Base-by-base conservation (phyloP, 2,329 filamentous ascomycete genomes). In the Alternaria solani region DNA sequence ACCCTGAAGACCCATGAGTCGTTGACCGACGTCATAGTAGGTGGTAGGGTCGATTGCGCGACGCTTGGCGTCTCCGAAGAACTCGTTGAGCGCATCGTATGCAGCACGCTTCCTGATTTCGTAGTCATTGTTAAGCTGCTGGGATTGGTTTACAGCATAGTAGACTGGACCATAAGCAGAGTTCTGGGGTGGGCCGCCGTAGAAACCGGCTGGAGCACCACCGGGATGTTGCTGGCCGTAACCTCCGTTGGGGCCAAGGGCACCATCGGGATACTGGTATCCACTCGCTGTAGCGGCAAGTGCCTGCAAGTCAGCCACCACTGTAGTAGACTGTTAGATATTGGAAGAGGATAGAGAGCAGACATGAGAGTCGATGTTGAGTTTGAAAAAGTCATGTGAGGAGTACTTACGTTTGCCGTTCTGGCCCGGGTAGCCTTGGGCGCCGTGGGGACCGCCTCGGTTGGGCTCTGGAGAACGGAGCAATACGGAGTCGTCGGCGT, bases 1-100 rank as follows among this genome's bases (percentile, higher is more conserved):
- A 54, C 88, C 88, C 75, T 95, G 92, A 12, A 96, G 86, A 63
- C 91, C 91, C 77, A 94, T 87, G 61, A 99, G 86, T 63, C 94
- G 91, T 76, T 95, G 92, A 69, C 93, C 93, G 66, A 99, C 93
- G 75, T 96, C 92, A 58, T 91, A 86, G 79, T 97, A 98, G n/a
- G 91, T 95, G 55, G 86, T 86, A 3, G 94, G 91, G 76, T 98
- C 93, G 68, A 98, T 91, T 71, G 93, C 89, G 74, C 93, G 91
- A 72, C 94, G 92, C 85, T 97, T 98, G 69, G 93, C 89, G 76
- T 92, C 93, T 68, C 91, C 92, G 68, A 98, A 96, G 82, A 98
- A 97, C 77, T 97, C 93, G 75, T 96, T 94, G 61, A 97, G 83
- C 59, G 92, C 91, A 73, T 97, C 93, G 69, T 90, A 92, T n/a